A percentile compares a stretch with the other conserved stretches of the same genome.
phyloP scores from a whole-genome alignment of 2,329 filamentous ascomycete genomes.

The Hymenoscyphus linearis region DNA sequence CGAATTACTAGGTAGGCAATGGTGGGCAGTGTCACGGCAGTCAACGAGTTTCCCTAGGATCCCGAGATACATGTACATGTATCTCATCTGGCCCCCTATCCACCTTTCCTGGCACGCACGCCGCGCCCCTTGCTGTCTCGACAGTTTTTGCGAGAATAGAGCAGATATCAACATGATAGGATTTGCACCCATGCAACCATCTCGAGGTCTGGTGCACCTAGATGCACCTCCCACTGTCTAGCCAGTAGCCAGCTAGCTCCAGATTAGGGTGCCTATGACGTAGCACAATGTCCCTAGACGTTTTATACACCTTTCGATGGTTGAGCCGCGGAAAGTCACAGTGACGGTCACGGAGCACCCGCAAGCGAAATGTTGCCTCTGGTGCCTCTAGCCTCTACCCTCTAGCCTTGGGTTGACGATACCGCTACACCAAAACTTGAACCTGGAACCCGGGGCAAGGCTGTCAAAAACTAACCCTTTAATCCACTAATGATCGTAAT shows the following conservation, averaged over 20 bases:
- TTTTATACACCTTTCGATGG: neutral
- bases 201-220: no score
- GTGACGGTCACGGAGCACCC: no score
- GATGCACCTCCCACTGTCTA: neutral
- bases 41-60: neutral
- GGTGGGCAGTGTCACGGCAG: neutral
- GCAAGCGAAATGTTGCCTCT: neutral
- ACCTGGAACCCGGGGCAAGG: neutral
- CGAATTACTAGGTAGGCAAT: neutral
- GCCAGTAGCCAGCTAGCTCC: neutral
- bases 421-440: neutral
- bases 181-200: neutral
- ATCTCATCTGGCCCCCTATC: neutral
- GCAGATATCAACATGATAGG: neutral
- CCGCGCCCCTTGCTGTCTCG: no score
- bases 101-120: no score
- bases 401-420: neutral
- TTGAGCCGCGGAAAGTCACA: neutral
- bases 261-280: neutral
- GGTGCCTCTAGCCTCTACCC: no score
- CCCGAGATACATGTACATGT: no score
- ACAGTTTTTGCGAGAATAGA: neutral
- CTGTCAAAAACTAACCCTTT: neutral
- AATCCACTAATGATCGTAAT: neutral
- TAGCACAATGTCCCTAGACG: neutral